phyloP scores from a whole-genome alignment of 352 stramenopile genomes.

The Pythium periplocum region DNA sequence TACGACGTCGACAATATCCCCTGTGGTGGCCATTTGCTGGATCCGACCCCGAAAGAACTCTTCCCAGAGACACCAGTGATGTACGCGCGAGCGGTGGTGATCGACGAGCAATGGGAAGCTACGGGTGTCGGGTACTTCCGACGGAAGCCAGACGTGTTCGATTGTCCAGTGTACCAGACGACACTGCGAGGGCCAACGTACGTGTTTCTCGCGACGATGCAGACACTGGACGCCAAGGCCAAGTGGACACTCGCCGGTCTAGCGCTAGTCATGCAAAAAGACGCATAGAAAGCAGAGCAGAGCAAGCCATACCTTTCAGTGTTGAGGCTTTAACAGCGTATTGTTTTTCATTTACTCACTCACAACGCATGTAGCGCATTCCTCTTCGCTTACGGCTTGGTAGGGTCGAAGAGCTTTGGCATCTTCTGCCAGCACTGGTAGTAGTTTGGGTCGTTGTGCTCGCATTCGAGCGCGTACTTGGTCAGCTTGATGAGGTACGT shows the following conservation, averaged over 20 bases:
- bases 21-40: conserved; percentile 82
- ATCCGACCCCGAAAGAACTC: conserved; percentile 92
- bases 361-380: no score
- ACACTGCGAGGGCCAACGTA: conserved; percentile 94
- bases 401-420: conserved; percentile 80
- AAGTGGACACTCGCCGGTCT: conserved; percentile 93
- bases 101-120: conserved; percentile 91
- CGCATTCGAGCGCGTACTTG: conserved; percentile 79
- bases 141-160: conserved; percentile 83
- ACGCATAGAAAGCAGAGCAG: conserved; percentile 23
- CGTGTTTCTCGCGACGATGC: conserved; percentile 94
- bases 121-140: conserved; percentile 93
- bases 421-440: conserved; percentile 93
- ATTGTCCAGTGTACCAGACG: conserved; percentile 96
- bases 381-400: conserved; percentile 13
- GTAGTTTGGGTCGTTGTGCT: conserved; percentile 90
- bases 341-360: no score
- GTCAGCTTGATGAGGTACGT: conserved; percentile 90
- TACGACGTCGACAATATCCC: conserved; percentile 85
- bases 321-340: no score
- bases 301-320: no score
- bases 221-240: conserved; percentile 64
- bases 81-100: conserved; percentile 92
- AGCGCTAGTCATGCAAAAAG: conserved; percentile 92
- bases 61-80: conserved; percentile 85